Conservation (phyloP, 2,329 filamentous ascomycete species). For the Pestalotiopsis fici region DNA sequence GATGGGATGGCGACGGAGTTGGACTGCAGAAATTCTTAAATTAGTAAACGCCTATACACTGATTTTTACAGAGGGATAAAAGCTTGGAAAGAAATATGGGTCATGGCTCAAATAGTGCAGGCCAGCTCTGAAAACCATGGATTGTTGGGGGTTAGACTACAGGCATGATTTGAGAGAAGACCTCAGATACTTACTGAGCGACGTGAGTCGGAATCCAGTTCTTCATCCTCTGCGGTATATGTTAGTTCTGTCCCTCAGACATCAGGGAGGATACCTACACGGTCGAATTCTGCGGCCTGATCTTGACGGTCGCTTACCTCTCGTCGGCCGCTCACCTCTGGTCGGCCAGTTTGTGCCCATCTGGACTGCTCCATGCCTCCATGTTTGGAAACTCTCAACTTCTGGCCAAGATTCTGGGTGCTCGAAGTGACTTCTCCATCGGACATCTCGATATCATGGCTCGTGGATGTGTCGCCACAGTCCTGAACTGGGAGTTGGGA, state of each 20-base stretch:
- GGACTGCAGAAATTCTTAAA: neutral
- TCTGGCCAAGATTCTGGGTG: neutral
- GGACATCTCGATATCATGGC: neutral
- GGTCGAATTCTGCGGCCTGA: no score
- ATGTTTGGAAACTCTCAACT: neutral
- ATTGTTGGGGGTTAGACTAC: neutral
- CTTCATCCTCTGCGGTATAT: neutral
- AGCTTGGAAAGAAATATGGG: neutral
- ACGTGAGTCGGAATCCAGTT: neutral
- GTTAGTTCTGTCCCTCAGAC: neutral
- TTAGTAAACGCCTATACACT: neutral
- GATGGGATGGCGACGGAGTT: neutral
- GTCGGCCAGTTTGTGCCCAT: neutral
- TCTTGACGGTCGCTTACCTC: neutral
- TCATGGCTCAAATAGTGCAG: no score
- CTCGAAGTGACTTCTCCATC: neutral
- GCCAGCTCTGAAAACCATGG: no score
- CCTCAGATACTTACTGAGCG: neutral
- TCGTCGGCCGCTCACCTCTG: neutral
- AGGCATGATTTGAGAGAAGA: neutral
- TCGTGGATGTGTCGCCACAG: neutral
- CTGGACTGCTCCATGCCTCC: neutral
- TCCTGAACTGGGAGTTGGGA: neutral
- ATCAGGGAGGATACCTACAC: neutral
- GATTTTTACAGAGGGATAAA: neutral